Evolutionary conservation across 2,329 filamentous ascomycete genomes (phyloP).

Genomic region (Phaeosphaeria sp.): DNA sequence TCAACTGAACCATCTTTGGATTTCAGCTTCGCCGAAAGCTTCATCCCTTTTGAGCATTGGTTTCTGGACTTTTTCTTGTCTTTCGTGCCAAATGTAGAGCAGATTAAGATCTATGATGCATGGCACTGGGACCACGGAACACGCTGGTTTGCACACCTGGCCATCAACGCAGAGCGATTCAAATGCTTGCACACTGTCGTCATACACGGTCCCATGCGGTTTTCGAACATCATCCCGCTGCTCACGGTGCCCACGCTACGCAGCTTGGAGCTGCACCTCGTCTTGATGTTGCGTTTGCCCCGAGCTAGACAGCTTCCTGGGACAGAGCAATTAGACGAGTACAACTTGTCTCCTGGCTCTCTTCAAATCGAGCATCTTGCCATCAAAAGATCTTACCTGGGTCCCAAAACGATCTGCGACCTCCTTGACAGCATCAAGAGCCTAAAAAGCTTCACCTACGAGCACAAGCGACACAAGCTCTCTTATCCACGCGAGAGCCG

Average conservation of each 20-base stretch:
- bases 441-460: slow-evolving; percentile 9
- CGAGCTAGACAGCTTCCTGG: not conserved
- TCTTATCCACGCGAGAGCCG: not conserved
- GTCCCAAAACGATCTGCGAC: too few species aligned
- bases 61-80: slow-evolving; percentile 19
- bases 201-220: slow-evolving; percentile 10
- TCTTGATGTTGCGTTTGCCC: not conserved
- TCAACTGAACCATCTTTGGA: not conserved
- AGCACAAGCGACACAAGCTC: slow-evolving; percentile 3
- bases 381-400: not conserved
- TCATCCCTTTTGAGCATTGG: slow-evolving; percentile 2
- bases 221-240: slow-evolving; percentile 15
- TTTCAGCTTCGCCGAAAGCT: not conserved
- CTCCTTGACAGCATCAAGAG: slow-evolving; percentile 6
- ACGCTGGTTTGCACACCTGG: slow-evolving; percentile 7
- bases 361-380: not conserved
- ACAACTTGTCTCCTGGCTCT: not conserved
- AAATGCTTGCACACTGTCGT: not conserved
- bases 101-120: slow-evolving; percentile 3
- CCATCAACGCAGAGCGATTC: not conserved
- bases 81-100: slow-evolving; percentile 10
- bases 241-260: slow-evolving; percentile 11
- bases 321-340: not conserved
- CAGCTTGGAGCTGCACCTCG: slow-evolving; percentile 2
- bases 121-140: slow-evolving; percentile 14